Evolutionary conservation across 257 asterid species (phyloP).

Genomic region (Nicotiana attenuata): DNA sequence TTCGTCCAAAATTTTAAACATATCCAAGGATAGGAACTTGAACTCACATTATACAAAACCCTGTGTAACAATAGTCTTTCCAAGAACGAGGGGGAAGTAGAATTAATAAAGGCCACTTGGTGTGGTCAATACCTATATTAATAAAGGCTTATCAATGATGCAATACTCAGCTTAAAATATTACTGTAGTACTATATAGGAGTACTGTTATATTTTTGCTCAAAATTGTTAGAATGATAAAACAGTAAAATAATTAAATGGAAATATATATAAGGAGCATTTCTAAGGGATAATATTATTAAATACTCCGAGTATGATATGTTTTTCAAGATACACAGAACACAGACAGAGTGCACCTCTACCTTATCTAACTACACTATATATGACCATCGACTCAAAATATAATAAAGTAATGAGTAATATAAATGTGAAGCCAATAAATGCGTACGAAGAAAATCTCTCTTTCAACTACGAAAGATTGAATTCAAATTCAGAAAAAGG

Average conservation of each 20-base stretch:
- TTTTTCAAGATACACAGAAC: constrained; percentile 18
- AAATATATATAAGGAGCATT: not conserved
- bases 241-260: not conserved
- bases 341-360: constrained; percentile 24
- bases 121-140: constrained; percentile 9
- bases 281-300: constrained; percentile 2
- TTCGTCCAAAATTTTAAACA: not conserved
- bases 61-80: not conserved
- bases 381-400: not conserved
- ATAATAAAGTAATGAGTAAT: not conserved
- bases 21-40: not conserved
- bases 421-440: not conserved
- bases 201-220: not conserved
- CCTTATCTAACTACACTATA: constrained; percentile 14
- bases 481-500: not conserved
- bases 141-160: not conserved
- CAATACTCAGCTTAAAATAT: not conserved
- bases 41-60: not conserved
- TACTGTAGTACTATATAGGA: not conserved
- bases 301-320: not conserved
- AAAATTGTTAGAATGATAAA: not conserved
- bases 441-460: not conserved
- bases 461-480: not conserved
- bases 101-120: not conserved
- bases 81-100: not conserved